Evolutionary conservation across 768 basidiomycete species (phyloP).

Genomic region (Russula olivacea): DNA sequence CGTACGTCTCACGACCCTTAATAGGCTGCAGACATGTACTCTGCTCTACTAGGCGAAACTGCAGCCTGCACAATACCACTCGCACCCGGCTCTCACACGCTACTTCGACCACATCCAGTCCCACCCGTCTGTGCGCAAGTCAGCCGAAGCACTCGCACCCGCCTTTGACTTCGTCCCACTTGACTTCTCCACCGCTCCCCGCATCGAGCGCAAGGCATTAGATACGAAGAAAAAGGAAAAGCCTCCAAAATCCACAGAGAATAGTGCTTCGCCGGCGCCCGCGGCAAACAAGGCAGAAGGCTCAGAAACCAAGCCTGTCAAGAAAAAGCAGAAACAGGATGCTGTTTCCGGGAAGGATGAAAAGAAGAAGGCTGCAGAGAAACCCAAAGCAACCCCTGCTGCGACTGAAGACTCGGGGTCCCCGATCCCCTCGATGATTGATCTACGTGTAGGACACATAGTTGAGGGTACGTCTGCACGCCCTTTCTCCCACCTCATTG

Average conservation of each 20-base stretch:
- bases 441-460: conserved; percentile 90
- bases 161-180: conserved; percentile 56
- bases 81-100: conserved; percentile 77
- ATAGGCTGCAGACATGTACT: background rate
- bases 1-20: conserved; percentile 41
- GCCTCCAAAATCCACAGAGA: conserved; percentile 34
- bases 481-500: background rate
- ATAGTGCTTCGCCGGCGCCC: conserved; percentile 25
- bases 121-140: conserved; percentile 52
- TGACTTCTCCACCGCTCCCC: conserved; percentile 72
- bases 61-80: conserved; percentile 66
- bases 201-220: conserved; percentile 63
- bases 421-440: conserved; percentile 94
- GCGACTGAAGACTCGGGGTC: conserved; percentile 65
- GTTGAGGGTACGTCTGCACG: conserved; percentile 61
- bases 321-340: conserved; percentile 42
- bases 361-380: conserved; percentile 34
- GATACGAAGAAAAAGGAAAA: conserved; percentile 77
- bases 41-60: conserved; percentile 58
- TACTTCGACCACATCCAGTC: conserved; percentile 95
- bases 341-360: conserved; percentile 37
- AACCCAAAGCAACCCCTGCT: conserved; percentile 27
- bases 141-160: conserved; percentile 46
- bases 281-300: conserved; percentile 51
- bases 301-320: conserved; percentile 32